Base-by-base conservation (phyloP, 768 basidiomycete species). In the Hygrophorus pudorinus region DNA sequence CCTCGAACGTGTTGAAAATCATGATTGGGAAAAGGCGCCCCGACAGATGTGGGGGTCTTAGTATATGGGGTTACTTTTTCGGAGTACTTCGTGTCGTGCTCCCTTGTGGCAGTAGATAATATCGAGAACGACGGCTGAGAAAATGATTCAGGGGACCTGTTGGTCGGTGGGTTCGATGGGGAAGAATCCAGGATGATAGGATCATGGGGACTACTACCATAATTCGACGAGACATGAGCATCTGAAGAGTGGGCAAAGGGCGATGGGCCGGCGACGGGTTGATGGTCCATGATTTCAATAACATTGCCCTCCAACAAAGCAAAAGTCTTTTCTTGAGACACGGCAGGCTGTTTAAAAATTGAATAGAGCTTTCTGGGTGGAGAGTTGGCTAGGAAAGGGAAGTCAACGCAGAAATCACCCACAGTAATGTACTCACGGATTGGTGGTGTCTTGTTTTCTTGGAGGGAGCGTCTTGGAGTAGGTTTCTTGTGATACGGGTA, bases 1-100 rank as follows among this genome's bases (percentile, higher is more conserved):
- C 80, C 81, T 50, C 71, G 76, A 50, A 81, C 68, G 60, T 85
- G 84, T 54, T 82, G 81, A 12, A 62, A 65, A 17, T 64, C 60
- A 37, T 52, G 52, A 50, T 64, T 62, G 24, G 83, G 84, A 53
- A 71, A 74, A 16, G 75, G 74, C 0, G 62, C 65, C 13, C 48
- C 47, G 16, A 43, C 46, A 40, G 43, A 24, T 33, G 44, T 11
- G 33, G 27, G 3, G 35, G 42, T 48, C 30, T 48, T 42, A 24
- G 7, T 24, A 24, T 24, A 7, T 3, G 7, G 24, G 3, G 7
- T 7, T 24, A 7, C 24, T 24, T 24, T 24, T 3, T 24, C 24
- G 7, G 24, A 24, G 24, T 24, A 7, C 3, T 24, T 24, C 24
- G 24, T 24, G 7, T 24, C 24, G 7, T 24, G 24, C 4, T 24